Evolutionary conservation across 148 eudicot genomes (phyloP).

Genomic region (Chenopodium quinoa): DNA sequence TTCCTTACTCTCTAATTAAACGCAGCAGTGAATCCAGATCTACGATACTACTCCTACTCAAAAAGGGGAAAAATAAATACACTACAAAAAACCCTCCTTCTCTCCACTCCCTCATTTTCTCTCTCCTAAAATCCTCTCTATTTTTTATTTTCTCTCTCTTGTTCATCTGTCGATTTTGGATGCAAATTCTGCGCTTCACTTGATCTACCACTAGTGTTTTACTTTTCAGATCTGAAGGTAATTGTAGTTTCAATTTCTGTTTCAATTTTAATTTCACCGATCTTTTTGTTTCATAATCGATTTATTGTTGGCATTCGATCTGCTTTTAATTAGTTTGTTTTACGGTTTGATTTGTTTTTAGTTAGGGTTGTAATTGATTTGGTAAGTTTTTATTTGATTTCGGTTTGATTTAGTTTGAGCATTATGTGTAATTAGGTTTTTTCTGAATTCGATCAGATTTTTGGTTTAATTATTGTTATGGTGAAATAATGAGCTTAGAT

Average conservation of each 20-base stretch:
- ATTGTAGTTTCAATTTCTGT: not conserved
- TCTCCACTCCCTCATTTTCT: conserved; percentile 7
- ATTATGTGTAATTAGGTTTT: conserved; percentile 11
- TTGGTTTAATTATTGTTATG: not conserved
- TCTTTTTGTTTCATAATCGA: conserved; percentile 12
- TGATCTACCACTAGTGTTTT: conserved; percentile 21
- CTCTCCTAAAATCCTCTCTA: conserved; percentile 12
- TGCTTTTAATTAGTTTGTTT: not conserved
- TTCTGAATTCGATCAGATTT: conserved; percentile 5
- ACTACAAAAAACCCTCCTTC: conserved; percentile 2
- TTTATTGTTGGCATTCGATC: not conserved
- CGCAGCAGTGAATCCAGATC: conserved; percentile 23
- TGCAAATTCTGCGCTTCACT: conserved; percentile 18
- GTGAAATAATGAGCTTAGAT: conserved; percentile 11
- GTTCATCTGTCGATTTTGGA: conserved; percentile 20
- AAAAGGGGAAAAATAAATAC: not conserved
- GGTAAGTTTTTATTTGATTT: not conserved
- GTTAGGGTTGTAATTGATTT: conserved; percentile 1
- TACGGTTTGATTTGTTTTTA: not conserved
- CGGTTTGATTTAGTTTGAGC: conserved; percentile 16
- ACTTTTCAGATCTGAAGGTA: conserved; percentile 33
- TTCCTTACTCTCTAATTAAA: not conserved
- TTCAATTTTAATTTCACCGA: not conserved
- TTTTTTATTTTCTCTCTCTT: not conserved
- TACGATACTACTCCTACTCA: not conserved